These are phyloP conservation scores for Physocladia obscura DNA, from an alignment of 192 early-diverging fungal genomes.

Conservation along the genomic window DNA sequence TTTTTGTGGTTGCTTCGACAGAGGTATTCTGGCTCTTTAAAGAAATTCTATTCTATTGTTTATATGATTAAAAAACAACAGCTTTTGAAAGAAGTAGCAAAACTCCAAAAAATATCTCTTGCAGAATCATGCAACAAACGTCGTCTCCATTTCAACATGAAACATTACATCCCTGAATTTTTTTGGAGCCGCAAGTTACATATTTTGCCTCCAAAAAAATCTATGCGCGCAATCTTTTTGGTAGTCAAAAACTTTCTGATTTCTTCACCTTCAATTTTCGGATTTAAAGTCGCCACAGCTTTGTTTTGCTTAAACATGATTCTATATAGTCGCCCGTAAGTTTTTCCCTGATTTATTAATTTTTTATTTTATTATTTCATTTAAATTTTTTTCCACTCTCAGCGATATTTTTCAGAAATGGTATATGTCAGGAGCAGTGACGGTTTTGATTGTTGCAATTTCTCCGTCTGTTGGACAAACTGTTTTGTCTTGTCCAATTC, in stretches of 20 bases:
- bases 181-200: neutral
- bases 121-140: neutral
- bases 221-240: neutral
- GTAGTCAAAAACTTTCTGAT: conserved; percentile 19
- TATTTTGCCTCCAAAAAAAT: neutral
- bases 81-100: conserved; percentile 3
- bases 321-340: conserved; percentile 1
- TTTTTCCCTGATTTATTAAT: neutral
- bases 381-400: too few relatives aligned
- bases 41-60: too few relatives aligned
- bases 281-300: conserved; percentile 8
- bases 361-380: neutral
- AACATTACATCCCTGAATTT: conserved; percentile 13
- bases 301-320: conserved; percentile 1
- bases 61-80: neutral
- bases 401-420: conserved; percentile 23
- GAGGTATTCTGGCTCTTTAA: too few relatives aligned
- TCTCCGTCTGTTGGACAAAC: conserved; percentile 27
- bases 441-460: conserved; percentile 20
- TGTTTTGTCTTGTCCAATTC: conserved; percentile 21
- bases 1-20: conserved; percentile 1
- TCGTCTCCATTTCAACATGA: conserved; percentile 2
- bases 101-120: conserved; percentile 3
- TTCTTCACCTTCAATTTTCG: conserved; percentile 18
- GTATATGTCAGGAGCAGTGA: conserved; percentile 11